Conservation (phyloP, 306 rosid genomes). For the Calophaca sinica region DNA sequence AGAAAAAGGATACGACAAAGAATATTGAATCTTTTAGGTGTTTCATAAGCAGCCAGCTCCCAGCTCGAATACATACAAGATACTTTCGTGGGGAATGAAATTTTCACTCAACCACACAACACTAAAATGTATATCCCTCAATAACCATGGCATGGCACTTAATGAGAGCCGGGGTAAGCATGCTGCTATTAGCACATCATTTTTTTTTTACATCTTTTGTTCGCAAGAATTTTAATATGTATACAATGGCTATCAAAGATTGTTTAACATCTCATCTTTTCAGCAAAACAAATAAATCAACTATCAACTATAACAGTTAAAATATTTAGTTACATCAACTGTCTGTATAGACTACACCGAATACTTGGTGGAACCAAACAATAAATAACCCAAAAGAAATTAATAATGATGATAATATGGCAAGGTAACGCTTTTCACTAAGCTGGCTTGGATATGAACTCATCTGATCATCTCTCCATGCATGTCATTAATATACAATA, state of each 20-base stretch:
- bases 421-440: neutral
- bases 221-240: too few relatives aligned
- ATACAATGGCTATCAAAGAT: neutral
- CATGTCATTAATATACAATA: slow-evolving; percentile 26
- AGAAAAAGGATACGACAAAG: too few relatives aligned
- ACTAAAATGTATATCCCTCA: too few relatives aligned
- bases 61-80: too few relatives aligned
- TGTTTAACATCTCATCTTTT: neutral
- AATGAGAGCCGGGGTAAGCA: too few relatives aligned
- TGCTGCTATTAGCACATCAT: too few relatives aligned
- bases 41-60: too few relatives aligned
- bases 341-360: neutral
- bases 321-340: neutral
- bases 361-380: neutral
- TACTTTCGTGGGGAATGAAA: too few relatives aligned
- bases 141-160: too few relatives aligned
- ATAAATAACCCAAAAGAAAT: neutral
- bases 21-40: too few relatives aligned
- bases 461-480: neutral
- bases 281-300: neutral
- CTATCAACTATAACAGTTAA: neutral
- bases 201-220: too few relatives aligned
- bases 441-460: slow-evolving; percentile 18
- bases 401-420: neutral
- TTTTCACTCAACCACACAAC: too few relatives aligned